Conservation (phyloP, 495 filamentous ascomycete genomes). For the Mytilinidion resinicola region DNA sequence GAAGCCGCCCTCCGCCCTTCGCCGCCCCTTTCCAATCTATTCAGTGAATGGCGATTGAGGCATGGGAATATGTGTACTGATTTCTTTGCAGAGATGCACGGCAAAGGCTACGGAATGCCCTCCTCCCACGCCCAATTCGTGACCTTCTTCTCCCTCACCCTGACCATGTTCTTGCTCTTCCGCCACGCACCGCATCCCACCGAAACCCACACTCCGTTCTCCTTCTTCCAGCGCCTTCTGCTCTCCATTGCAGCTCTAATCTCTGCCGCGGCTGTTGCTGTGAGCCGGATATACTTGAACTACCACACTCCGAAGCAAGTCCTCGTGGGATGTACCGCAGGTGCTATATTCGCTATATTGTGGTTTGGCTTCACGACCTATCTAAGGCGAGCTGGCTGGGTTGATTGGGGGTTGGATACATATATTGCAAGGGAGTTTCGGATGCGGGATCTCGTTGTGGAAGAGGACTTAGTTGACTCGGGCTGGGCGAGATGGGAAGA, state of each 20-base stretch:
- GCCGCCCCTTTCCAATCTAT: neutral
- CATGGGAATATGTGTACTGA: neutral
- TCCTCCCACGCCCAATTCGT: constrained; percentile 94
- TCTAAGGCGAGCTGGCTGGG: constrained; percentile 54
- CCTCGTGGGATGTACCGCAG: constrained; percentile 66
- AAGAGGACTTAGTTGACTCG: constrained; percentile 83
- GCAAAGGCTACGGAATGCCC: constrained; percentile 99
- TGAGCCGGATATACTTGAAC: constrained; percentile 79
- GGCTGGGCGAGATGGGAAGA: constrained; percentile 91
- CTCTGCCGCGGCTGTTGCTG: constrained; percentile 64
- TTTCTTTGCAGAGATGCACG: constrained; percentile 59
- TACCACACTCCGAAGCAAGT: constrained; percentile 93
- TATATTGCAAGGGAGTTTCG: constrained; percentile 59
- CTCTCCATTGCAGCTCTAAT: constrained; percentile 52
- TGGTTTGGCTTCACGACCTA: constrained; percentile 73
- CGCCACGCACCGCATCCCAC: constrained; percentile 52
- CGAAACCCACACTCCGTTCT: constrained; percentile 47
- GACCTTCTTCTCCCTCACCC: constrained; percentile 76
- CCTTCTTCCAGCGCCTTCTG: constrained; percentile 50
- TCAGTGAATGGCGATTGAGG: neutral
- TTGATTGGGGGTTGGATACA: constrained; percentile 67
- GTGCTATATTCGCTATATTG: constrained; percentile 58
- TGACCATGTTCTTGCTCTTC: constrained; percentile 73
- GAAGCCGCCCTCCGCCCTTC: neutral
- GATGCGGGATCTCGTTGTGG: constrained; percentile 76